Conservation (phyloP, 495 filamentous ascomycete genomes). For the Penicillium manginii region DNA sequence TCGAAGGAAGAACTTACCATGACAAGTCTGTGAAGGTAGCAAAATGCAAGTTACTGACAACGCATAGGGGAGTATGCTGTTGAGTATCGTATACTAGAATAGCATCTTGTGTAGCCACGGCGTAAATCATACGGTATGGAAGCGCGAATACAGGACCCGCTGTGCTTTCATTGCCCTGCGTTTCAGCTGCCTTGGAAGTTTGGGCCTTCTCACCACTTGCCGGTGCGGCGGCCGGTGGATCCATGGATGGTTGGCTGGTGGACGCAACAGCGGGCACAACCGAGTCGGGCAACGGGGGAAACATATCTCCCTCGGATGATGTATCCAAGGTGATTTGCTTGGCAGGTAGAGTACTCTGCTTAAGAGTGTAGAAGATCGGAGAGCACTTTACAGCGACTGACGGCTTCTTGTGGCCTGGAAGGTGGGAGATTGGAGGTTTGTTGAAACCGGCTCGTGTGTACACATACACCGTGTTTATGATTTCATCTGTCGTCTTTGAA, state of each 20-base stretch:
- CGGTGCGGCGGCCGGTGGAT: constrained; percentile 71
- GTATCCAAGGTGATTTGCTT: constrained; percentile 95
- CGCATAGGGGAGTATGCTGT: constrained; percentile 86
- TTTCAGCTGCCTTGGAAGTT: constrained; percentile 56
- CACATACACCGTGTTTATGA: constrained; percentile 97
- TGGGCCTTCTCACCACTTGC: constrained; percentile 46
- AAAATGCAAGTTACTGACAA: constrained; percentile 95
- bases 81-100: constrained; percentile 98
- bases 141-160: constrained; percentile 72
- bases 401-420: constrained; percentile 97
- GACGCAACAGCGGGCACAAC: constrained; percentile 60
- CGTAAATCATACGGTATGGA: constrained; percentile 94
- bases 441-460: constrained; percentile 97
- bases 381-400: constrained; percentile 96
- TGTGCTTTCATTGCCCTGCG: constrained; percentile 57
- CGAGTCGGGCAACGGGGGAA: constrained; percentile 82
- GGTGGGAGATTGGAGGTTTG: constrained; percentile 94
- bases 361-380: constrained; percentile 81
- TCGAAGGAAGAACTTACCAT: constrained; percentile 64
- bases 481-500: constrained; percentile 74
- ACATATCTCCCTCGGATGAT: constrained; percentile 80
- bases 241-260: constrained; percentile 68
- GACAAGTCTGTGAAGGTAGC: constrained; percentile 96
- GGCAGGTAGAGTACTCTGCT: constrained; percentile 67
- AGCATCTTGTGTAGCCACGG: constrained; percentile 95